Evolutionary conservation across 164 flowering plant genomes (phyloP), one percentile per base, ranked within the genome.

Genomic region (Echeveria elegans): DNA sequence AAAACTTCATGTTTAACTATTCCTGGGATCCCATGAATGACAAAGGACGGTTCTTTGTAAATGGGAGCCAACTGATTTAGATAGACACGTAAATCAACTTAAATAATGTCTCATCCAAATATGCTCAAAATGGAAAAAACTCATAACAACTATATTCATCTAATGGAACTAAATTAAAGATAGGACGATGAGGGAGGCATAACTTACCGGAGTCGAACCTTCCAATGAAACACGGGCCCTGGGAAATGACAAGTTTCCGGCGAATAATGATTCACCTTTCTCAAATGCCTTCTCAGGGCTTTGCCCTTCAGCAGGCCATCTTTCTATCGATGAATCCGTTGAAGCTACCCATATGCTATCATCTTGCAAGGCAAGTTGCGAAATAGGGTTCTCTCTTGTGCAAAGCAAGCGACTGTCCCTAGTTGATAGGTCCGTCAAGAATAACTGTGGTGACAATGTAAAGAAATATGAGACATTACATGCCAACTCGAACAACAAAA

Each of bases 341-440:
- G 93, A 85, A 28, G 97, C 95, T 76, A 80, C 88, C 99, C 99
- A 94, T 69, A 94, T 78, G 70, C 82, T 78, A 69, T 94, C 93
- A 76, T 87, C 96, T 73, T 94, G 88, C 74, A 89, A 67, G 19
- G 89, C 96, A 78, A 91, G 75, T 71, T 87, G 86, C 71, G 74
- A 73, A 75, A 94, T 85, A 26, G 99, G 96, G 67, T 91, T 82
- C 48, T 94, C 99, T 73, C 88, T 81, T 43, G 85, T 80, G 75
- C 95, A 94, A 78, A 94, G 93, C 80, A 94, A 77, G 45, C 88
- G 71, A 69, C 96, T 91, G 75, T 94, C 97, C 79, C 99, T 88
- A 34, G 96, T 91, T 19, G 90, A 70, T 84, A 94, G 80, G 76
- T 94, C 99, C 62, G 99, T 94, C 78, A 94, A 76, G 79, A 91